Conservation (phyloP, 192 early-diverging fungal species). For the Umbelopsis vinacea region DNA sequence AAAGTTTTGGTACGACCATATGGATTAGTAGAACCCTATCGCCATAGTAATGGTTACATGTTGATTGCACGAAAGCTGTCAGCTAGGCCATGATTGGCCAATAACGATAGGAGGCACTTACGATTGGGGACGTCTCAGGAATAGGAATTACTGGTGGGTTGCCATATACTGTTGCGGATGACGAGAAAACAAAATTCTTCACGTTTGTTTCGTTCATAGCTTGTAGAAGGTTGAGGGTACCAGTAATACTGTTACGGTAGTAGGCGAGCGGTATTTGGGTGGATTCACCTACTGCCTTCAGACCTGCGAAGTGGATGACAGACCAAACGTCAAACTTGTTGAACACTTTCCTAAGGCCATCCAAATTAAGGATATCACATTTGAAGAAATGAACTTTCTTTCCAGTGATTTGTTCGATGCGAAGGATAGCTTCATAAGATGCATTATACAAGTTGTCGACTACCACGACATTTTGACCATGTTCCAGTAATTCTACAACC, state of each 20-base stretch:
- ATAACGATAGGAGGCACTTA: conserved; percentile 15
- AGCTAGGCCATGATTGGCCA: background rate
- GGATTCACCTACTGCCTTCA: conserved; percentile 87
- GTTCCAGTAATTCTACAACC: conserved; percentile 76
- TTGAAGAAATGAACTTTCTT: conserved; percentile 67
- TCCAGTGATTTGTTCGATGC: conserved; percentile 67
- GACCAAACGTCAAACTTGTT: conserved; percentile 50
- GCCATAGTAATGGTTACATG: no score
- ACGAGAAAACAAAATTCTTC: conserved; percentile 92
- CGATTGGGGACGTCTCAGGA: conserved; percentile 64
- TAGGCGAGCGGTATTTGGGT: conserved; percentile 81
- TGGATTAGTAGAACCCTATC: conserved; percentile 78
- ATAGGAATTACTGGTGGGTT: conserved; percentile 58
- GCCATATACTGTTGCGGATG: conserved; percentile 91
- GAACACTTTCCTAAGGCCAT: conserved; percentile 74
- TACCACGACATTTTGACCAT: conserved; percentile 78
- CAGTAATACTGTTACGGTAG: conserved; percentile 92
- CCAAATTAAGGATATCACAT: conserved; percentile 80
- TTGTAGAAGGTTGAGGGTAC: conserved; percentile 83
- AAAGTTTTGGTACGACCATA: conserved; percentile 94
- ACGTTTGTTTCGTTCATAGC: conserved; percentile 78
- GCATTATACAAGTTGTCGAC: conserved; percentile 88
- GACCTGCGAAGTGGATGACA: conserved; percentile 86
- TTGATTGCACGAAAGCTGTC: no score
- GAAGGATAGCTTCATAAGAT: conserved; percentile 72